Percentiles rank a stretch among this genome's conserved stretches.
These are phyloP conservation scores for Neonectria ditissima DNA, from an alignment of 2,329 filamentous ascomycete genomes.

Conservation along the genomic window DNA sequence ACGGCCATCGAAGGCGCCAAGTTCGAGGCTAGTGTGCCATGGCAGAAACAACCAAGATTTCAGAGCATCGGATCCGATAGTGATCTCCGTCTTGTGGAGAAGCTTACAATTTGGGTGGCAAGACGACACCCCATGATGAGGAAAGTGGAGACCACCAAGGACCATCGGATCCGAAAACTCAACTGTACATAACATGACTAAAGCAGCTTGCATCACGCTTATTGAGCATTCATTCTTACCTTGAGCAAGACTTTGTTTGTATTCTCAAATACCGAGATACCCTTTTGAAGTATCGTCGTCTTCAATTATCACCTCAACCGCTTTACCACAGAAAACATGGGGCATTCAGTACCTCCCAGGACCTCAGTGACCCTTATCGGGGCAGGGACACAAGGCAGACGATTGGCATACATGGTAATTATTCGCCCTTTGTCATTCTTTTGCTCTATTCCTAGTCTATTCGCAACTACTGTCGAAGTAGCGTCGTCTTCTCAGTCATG, in stretches of 20 bases:
- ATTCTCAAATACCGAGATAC: not conserved
- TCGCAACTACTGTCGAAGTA: not conserved
- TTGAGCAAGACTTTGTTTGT: not conserved
- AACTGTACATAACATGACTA: not conserved
- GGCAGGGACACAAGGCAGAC: slow-evolving; percentile 48
- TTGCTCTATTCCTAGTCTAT: not conserved
- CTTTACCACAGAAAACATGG: slow-evolving; percentile 21
- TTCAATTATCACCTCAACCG: not conserved
- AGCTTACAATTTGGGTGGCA: not conserved
- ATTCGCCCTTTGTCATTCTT: not conserved
- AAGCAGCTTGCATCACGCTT: not conserved
- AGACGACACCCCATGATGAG: not conserved
- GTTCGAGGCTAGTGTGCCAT: not conserved
- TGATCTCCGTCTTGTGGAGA: not conserved
- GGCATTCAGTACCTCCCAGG: slow-evolving; percentile 24
- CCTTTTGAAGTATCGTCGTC: not conserved
- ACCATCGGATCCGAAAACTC: not conserved
- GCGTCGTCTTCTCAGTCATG: too few species aligned
- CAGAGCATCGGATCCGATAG: not conserved
- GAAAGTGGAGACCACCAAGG: not conserved
- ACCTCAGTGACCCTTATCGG: slow-evolving; percentile 44
- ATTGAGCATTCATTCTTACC: not conserved
- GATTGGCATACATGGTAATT: slow-evolving; percentile 47
- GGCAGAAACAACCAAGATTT: not conserved
- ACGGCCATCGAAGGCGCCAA: not conserved